Evolutionary conservation across 345 rosid genomes (phyloP).

Genomic region (Salix suchowensis): DNA sequence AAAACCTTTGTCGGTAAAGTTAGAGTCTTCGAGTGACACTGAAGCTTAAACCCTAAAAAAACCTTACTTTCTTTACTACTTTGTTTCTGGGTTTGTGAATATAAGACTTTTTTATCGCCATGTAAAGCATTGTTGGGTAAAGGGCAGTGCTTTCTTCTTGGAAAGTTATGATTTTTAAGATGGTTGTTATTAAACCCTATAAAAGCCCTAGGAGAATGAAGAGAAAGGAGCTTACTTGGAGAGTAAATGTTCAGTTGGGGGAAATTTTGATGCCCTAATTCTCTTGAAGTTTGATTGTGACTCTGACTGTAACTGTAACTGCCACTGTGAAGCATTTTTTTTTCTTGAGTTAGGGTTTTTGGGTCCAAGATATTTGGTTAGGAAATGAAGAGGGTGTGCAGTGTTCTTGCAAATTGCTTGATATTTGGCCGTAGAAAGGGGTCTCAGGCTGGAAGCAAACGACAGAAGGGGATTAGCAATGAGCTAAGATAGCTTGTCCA

Average conservation of each 20-base stretch:
- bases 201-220: constrained; percentile 31
- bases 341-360: background rate
- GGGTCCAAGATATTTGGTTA: background rate
- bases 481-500: too few species aligned
- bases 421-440: too few species aligned
- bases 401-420: background rate
- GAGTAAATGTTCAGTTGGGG: constrained; percentile 19
- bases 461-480: background rate
- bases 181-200: constrained; percentile 22
- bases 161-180: background rate
- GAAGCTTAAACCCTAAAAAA: constrained; percentile 46
- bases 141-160: background rate
- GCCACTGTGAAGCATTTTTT: constrained; percentile 31
- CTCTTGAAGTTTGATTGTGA: constrained; percentile 22
- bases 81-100: constrained; percentile 14
- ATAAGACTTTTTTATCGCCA: background rate
- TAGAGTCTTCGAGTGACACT: constrained; percentile 38
- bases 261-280: constrained; percentile 33
- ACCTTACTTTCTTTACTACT: constrained; percentile 24
- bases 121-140: constrained; percentile 4
- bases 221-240: constrained; percentile 35
- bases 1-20: constrained; percentile 33
- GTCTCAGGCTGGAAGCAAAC: background rate
- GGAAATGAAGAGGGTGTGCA: background rate
- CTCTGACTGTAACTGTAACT: constrained; percentile 1